These are phyloP conservation scores for Maudiozyma turicensis DNA, from an alignment of 805 yeast genomes.

Conservation along the genomic window DNA sequence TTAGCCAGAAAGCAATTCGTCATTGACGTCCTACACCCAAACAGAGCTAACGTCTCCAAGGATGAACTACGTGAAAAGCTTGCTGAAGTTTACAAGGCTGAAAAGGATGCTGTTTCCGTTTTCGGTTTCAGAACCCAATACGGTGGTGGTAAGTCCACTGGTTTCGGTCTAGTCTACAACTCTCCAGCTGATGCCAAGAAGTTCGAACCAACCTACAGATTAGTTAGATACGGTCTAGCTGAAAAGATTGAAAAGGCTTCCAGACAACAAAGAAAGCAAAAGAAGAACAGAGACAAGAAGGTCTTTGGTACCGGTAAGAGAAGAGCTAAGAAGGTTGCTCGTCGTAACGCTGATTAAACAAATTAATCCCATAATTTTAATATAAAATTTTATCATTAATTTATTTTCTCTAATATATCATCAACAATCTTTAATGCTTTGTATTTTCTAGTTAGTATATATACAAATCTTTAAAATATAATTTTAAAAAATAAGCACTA, in stretches of 20 bases:
- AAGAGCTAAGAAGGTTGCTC: conserved; percentile 87
- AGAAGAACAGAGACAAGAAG: conserved; percentile 99
- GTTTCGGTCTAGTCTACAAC: conserved; percentile 98
- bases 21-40: conserved; percentile 98
- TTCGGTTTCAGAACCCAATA: conserved; percentile 99
- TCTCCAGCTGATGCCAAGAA: conserved; percentile 95
- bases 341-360: conserved; percentile 74
- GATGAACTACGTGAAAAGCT: conserved; percentile 96
- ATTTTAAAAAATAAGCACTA: conserved; percentile 2
- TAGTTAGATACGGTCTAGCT: conserved; percentile 97
- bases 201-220: conserved; percentile 99
- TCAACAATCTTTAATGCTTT: conserved; percentile 3
- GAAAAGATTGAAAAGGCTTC: conserved; percentile 93
- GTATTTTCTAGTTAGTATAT: conserved; percentile 1
- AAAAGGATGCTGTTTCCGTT: conserved; percentile 90
- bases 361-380: conserved; percentile 2
- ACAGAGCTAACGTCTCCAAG: conserved; percentile 98
- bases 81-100: conserved; percentile 82
- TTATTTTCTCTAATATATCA: conserved; percentile 1
- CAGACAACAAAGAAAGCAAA: conserved; percentile 99
- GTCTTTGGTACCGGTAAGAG: conserved; percentile 96
- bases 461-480: conserved; percentile 1
- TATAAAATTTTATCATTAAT: conserved; percentile 1
- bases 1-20: conserved; percentile 99
- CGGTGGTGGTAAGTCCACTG: conserved; percentile 99